Conservation (phyloP, 768 basidiomycete genomes). For the Nidularia pulvinata region DNA sequence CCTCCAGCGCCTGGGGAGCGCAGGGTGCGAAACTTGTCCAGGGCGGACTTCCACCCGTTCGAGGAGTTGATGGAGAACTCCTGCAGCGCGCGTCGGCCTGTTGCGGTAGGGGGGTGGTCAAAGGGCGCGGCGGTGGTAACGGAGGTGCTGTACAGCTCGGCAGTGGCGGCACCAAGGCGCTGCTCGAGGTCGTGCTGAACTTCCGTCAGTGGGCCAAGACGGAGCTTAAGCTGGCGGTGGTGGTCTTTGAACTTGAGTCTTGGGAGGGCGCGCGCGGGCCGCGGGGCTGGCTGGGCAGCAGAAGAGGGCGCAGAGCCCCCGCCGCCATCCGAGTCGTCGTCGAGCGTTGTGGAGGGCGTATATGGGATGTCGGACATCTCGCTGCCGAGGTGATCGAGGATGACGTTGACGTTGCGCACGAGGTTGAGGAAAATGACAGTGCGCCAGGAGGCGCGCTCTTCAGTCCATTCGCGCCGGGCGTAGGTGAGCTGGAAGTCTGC, state of each 20-base stretch:
- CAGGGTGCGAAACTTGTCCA: slow-evolving; percentile 50
- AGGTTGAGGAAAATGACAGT: slow-evolving; percentile 80
- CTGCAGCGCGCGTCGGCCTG: slow-evolving; percentile 23
- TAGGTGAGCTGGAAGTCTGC: slow-evolving; percentile 78
- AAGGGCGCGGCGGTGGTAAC: slow-evolving; percentile 41
- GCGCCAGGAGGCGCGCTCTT: slow-evolving; percentile 72
- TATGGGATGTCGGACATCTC: slow-evolving; percentile 51
- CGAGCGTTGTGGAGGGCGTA: slow-evolving; percentile 11
- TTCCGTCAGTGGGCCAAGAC: slow-evolving; percentile 54
- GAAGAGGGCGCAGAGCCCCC: slow-evolving; percentile 8
- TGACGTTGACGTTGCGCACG: slow-evolving; percentile 67
- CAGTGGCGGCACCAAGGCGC: slow-evolving; percentile 56
- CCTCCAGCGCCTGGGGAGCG: slow-evolving; percentile 22
- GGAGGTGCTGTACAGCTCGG: slow-evolving; percentile 42
- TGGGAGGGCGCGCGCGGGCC: slow-evolving; percentile 32
- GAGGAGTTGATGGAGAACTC: slow-evolving; percentile 64
- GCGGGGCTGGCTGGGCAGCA: slow-evolving; percentile 11
- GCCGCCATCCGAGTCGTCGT: slow-evolving; percentile 39
- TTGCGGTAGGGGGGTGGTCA: slow-evolving; percentile 13
- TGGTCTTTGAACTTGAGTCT: slow-evolving; percentile 57
- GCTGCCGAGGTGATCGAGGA: slow-evolving; percentile 54
- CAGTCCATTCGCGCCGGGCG: slow-evolving; percentile 65
- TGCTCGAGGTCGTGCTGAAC: slow-evolving; percentile 62
- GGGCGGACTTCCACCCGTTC: slow-evolving; percentile 66
- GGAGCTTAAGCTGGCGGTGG: slow-evolving; percentile 57